Base-by-base conservation (phyloP, 2,329 filamentous ascomycete species). In the Xylariaceae sp. region DNA sequence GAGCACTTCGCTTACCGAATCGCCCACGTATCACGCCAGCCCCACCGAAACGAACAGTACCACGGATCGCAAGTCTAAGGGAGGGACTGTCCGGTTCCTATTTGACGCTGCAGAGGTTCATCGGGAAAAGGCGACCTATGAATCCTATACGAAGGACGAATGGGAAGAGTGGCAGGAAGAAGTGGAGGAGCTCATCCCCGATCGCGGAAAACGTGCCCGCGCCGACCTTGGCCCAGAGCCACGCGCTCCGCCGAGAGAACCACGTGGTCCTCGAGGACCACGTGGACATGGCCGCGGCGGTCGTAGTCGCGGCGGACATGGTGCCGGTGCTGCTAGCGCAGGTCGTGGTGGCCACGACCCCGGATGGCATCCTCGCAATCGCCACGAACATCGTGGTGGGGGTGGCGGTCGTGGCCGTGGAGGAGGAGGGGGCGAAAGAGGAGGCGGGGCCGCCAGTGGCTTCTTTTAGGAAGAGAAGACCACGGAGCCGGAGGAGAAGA, bases 31-130 rank as follows among this genome's bases (percentile, higher is more conserved):
- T 3, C 76, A 78, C 1, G 74, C 72, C 2, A 76, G 73, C 0
- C 73, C 74, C 2, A 53, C 64, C 4, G 64, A 62, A 53, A 66
- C 74, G 17, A 70, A 67, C 53, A 70, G 65, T 57, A 66, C 65
- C 17, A 64, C 65, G 34, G 77, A 83, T 76, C 53, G 64, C 51
- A 66, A 63, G 18, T 48, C 61, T 50, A 67, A 66, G 61, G 64
- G 62, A 47, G 89, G 89, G 5, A 96, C 93, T 0, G 85, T 95
- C 65, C 84, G 94, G 5, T 97, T 96, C 73, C 90, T 97, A 74
- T 87, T 97, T 53, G 89, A 96, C 64, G 84, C 87, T 0, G 87
- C 88, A 57, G 83, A 88, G 53, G 92, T 92, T 1, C 81, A 82
- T 51, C 79, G 80, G 13, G 94, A 99, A 74, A 83, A 85, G 66